phyloP scores from a whole-genome alignment of 2,329 filamentous ascomycete genomes.

The Calonectria pauciramosa region DNA sequence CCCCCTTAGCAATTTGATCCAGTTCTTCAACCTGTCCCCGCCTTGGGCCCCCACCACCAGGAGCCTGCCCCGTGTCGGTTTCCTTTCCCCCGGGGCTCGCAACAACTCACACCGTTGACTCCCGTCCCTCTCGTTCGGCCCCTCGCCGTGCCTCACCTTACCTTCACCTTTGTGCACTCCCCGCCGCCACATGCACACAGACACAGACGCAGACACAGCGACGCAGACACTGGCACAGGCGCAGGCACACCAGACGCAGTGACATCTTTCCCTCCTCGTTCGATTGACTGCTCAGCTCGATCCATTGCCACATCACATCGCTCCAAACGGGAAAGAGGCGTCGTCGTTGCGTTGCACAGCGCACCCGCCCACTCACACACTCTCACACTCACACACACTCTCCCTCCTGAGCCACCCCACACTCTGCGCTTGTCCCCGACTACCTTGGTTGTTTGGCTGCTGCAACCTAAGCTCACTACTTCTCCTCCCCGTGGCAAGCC shows the following conservation, averaged over 20 bases:
- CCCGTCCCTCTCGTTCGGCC: slow-evolving; percentile 15
- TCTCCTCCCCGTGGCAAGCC: slow-evolving; percentile 32
- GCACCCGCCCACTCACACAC: slow-evolving; percentile 9
- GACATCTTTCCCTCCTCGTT: not conserved
- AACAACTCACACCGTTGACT: slow-evolving; percentile 36
- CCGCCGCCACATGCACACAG: not conserved
- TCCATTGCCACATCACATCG: slow-evolving; percentile 25
- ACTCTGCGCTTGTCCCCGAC: slow-evolving; percentile 4
- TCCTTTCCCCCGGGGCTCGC: slow-evolving; percentile 42
- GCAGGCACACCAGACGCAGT: not conserved
- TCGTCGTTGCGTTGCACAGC: slow-evolving; percentile 21
- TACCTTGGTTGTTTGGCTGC: slow-evolving; percentile 8
- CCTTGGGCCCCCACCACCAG: slow-evolving; percentile 35
- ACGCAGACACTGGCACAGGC: not conserved
- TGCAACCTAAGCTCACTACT: slow-evolving; percentile 28
- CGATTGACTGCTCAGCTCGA: slow-evolving; percentile 17
- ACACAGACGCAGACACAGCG: not conserved
- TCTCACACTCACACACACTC: not conserved
- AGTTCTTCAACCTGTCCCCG: slow-evolving; percentile 34
- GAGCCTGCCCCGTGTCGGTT: slow-evolving; percentile 38
- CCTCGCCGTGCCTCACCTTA: slow-evolving; percentile 11
- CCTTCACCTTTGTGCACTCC: not conserved
- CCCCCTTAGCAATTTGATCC: slow-evolving; percentile 12
- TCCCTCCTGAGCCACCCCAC: slow-evolving; percentile 23
- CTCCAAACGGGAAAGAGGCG: slow-evolving; percentile 12